These are phyloP conservation scores for Fusarium equiseti DNA, from an alignment of 2,329 filamentous ascomycete genomes.

Conservation along the genomic window DNA sequence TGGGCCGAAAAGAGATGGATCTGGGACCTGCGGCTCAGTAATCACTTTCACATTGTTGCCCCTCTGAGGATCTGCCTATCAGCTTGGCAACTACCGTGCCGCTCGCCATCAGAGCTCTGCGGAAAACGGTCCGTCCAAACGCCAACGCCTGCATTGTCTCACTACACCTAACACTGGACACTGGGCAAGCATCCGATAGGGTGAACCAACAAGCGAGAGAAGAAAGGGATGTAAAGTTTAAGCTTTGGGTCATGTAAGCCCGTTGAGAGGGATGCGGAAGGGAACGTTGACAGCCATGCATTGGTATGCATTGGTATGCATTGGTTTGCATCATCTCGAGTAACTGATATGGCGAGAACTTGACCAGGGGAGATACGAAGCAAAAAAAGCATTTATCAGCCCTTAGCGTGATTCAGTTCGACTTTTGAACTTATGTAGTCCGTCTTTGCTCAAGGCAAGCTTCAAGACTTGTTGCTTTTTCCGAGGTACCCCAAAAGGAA, in stretches of 20 bases:
- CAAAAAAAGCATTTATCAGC: slow-evolving; percentile 1
- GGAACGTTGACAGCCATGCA: slow-evolving; percentile 7
- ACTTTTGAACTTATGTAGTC: background rate
- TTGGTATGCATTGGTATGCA: slow-evolving; percentile 23
- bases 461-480: slow-evolving; percentile 25
- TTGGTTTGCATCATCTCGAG: slow-evolving; percentile 35
- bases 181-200: slow-evolving; percentile 35
- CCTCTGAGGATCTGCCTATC: slow-evolving; percentile 5
- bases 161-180: slow-evolving; percentile 3
- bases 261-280: slow-evolving; percentile 7
- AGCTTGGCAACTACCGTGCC: slow-evolving; percentile 16
- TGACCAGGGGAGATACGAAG: background rate
- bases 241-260: slow-evolving; percentile 1
- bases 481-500: slow-evolving; percentile 48
- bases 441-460: background rate
- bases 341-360: slow-evolving; percentile 3
- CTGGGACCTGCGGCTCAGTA: slow-evolving; percentile 15
- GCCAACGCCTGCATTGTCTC: slow-evolving; percentile 30
- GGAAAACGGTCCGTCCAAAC: slow-evolving; percentile 10
- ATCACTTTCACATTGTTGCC: slow-evolving; percentile 12
- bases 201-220: slow-evolving; percentile 10
- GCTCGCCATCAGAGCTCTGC: slow-evolving; percentile 8
- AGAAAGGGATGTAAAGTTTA: slow-evolving; percentile 20
- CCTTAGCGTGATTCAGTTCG: background rate
- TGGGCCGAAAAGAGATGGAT: slow-evolving; percentile 28